Base-by-base conservation (phyloP, 164 flowering plant genomes). In the Kalanchoe fedtschenkoi region DNA sequence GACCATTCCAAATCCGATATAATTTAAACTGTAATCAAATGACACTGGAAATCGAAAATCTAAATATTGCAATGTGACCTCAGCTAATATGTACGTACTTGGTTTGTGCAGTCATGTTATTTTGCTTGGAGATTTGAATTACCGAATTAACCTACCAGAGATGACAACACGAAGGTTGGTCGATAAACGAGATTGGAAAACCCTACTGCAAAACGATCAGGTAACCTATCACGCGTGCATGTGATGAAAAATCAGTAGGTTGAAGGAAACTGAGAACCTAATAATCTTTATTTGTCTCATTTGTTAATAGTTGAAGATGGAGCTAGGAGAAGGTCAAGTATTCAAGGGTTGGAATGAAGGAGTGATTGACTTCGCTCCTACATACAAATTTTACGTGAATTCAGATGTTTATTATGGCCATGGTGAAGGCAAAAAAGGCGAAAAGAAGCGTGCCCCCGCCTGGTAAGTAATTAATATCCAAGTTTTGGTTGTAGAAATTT, bases 341-440 rank as follows among this genome's bases (percentile, higher is more conserved):
- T 75, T 86, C 30, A 66, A 72, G 66, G 84, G 81, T 51, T 86
- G 92, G 92, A 66, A 76, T 5, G 92, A 86, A 74, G 81, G 81
- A 34, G 13, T 5, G 6, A 75, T 86, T 24, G 64, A 73, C 21
- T 86, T 86, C 58, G 75, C 82, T 47, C 92, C 92, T 0, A 83
- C 92, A 0, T 86, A 86, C 65, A 86, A 86, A 70, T 86, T 83
- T 65, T 69, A 64, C 42, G 76, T 65, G 0, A 74, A 80, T 55
- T 80, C 85, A 0, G 83, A 86, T 35, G 59, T 55, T 0, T 82
- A 82, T 61, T 79, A 65, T 47, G 90, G 90, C 1, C 53, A 71
- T 33, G 34, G 43, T 43, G 64, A 70, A 47, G 68, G 66, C 41
- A 73, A 35, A 58, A 79, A 70, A 62, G 74, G 67, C 10, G 74